A percentile compares a stretch with the other conserved stretches of the same genome.
Conservation (phyloP, 78 protist species). For the Planoprotostelium fungivorum region DNA sequence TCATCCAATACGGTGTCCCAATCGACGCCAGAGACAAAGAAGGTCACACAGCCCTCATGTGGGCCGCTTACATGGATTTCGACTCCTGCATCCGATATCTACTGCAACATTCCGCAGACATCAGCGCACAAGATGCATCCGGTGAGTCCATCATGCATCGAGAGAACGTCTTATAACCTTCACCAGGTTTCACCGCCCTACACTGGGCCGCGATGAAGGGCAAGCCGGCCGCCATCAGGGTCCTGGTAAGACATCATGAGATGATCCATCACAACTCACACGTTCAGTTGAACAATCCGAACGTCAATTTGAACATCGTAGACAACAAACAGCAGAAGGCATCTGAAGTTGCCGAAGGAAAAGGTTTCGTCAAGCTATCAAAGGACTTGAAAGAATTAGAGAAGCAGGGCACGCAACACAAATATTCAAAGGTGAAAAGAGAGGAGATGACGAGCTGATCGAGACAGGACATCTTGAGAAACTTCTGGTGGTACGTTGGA, state of each 20-base stretch:
- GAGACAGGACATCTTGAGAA: not conserved
- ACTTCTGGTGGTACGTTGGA: not conserved
- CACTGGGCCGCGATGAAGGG: constrained; percentile 56
- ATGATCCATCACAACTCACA: not conserved
- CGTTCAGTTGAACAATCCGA: not conserved
- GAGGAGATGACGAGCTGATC: too few species aligned
- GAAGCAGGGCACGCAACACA: not conserved
- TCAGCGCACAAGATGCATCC: constrained; percentile 4
- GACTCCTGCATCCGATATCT: constrained; percentile 15
- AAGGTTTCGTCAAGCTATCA: not conserved
- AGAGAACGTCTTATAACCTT: not conserved
- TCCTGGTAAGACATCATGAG: constrained; percentile 2
- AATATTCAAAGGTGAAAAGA: not conserved
- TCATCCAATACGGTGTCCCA: constrained; percentile 34
- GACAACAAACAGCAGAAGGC: constrained; percentile 28
- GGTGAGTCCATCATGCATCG: not conserved
- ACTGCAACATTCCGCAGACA: constrained; percentile 45
- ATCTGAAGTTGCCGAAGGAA: not conserved
- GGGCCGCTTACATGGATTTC: constrained; percentile 72
- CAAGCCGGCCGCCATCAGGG: constrained; percentile 24
- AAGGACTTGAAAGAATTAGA: not conserved
- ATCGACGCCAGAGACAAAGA: constrained; percentile 27
- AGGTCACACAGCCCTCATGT: constrained; percentile 57
- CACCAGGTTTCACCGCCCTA: constrained; percentile 41
- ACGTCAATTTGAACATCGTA: not conserved